Percentiles rank a stretch among this genome's conserved stretches.
These are phyloP conservation scores for Trametes elegans DNA, from an alignment of 768 basidiomycete genomes.

Conservation along the genomic window DNA sequence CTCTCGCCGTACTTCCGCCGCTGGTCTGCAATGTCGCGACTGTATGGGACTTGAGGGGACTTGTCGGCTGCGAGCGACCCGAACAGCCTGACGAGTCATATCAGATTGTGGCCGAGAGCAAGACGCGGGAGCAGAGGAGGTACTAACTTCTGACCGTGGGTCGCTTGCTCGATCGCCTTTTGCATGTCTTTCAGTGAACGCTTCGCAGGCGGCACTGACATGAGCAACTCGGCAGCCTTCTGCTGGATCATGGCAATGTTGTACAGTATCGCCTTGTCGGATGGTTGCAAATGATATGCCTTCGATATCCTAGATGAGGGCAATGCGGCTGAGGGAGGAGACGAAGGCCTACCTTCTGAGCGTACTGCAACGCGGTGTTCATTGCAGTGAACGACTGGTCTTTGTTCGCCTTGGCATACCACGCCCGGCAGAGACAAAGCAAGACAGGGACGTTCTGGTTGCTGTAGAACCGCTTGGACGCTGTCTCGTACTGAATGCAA, in stretches of 20 bases:
- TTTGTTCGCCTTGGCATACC: conserved; percentile 92
- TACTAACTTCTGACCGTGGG: conserved; percentile 81
- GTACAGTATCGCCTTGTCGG: conserved; percentile 87
- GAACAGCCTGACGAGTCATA: conserved; percentile 58
- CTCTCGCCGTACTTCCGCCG: conserved; percentile 87
- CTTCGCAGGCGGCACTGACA: conserved; percentile 68
- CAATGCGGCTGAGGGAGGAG: too few relatives aligned
- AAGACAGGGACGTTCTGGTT: conserved; percentile 74
- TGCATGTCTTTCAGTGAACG: conserved; percentile 80
- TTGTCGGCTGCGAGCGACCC: conserved; percentile 76
- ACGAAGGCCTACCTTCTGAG: conserved; percentile 58
- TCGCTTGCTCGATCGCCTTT: conserved; percentile 74
- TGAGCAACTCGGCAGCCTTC: conserved; percentile 89
- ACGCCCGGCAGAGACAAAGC: conserved; percentile 85
- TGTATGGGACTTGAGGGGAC: conserved; percentile 73
- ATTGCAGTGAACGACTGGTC: conserved; percentile 83
- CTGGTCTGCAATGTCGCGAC: conserved; percentile 82
- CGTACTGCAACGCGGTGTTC: conserved; percentile 81
- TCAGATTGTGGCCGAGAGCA: not conserved
- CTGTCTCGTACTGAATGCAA: conserved; percentile 86
- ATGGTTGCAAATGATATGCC: conserved; percentile 83
- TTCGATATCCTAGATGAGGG: too few relatives aligned
- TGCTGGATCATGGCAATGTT: conserved; percentile 99
- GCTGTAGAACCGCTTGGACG: conserved; percentile 73
- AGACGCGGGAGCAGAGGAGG: not conserved